Conservation (phyloP, 2,329 filamentous ascomycete genomes). For the Hymenoscyphus albidus region DNA sequence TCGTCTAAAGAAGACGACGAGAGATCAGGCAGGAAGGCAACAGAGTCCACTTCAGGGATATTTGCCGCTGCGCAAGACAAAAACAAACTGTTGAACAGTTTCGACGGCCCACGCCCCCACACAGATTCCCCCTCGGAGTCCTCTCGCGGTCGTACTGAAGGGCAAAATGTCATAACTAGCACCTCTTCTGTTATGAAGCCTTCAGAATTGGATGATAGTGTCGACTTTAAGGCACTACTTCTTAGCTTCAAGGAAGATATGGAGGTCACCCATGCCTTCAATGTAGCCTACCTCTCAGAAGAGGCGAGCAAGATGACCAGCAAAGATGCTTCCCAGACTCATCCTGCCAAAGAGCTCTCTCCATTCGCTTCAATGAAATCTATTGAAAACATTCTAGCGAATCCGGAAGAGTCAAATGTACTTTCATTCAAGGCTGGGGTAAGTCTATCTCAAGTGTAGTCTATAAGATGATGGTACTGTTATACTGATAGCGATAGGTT, state of each 20-base stretch:
- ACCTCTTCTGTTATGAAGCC: not conserved
- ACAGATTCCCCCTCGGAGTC: not conserved
- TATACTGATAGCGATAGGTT: not conserved
- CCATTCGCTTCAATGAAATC: conserved; percentile 23
- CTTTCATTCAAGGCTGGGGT: not conserved
- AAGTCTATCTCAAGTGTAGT: not conserved
- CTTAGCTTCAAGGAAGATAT: conserved; percentile 14
- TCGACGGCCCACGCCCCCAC: not conserved
- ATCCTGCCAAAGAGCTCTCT: conserved; percentile 19
- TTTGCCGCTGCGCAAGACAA: not conserved
- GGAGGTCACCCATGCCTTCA: conserved; percentile 19
- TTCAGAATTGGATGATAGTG: not conserved
- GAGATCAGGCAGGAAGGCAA: not conserved
- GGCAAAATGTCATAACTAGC: not conserved
- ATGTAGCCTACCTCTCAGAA: conserved; percentile 18
- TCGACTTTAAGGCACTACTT: conserved; percentile 12
- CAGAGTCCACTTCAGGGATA: not conserved
- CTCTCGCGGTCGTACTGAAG: not conserved
- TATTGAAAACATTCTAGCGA: not conserved
- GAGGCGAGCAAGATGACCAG: conserved; percentile 14
- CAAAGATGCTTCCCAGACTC: not conserved
- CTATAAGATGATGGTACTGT: not conserved
- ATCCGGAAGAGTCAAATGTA: not conserved
- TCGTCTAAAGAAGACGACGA: no score
- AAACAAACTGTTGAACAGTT: not conserved